Evolutionary conservation across 805 yeast genomes (phyloP).

Genomic region (Hanseniaspora vineae): DNA sequence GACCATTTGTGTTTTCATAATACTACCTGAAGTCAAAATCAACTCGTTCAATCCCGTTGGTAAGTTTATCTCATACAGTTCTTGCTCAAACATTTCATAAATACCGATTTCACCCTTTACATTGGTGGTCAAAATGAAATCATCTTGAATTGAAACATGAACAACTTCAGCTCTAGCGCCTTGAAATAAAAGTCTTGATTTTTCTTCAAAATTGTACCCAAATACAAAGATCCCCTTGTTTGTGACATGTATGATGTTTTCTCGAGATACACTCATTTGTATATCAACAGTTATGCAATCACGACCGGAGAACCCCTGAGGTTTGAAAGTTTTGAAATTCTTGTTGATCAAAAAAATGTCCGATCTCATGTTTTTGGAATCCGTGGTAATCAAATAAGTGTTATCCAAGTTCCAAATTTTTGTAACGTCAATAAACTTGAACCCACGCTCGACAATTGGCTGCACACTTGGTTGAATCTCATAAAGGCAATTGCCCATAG

Average conservation of each 20-base stretch:
- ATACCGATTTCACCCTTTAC: conserved; percentile 61
- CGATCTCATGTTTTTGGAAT: conserved; percentile 46
- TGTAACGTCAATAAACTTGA: conserved; percentile 59
- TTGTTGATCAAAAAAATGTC: conserved; percentile 55
- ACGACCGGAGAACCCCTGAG: conserved; percentile 45
- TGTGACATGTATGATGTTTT: conserved; percentile 62
- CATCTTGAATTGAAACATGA: conserved; percentile 49
- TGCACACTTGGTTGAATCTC: conserved; percentile 55
- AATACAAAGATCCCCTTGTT: conserved; percentile 50
- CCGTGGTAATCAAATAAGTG: conserved; percentile 59
- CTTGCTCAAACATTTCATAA: conserved; percentile 31
- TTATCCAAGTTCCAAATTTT: conserved; percentile 63
- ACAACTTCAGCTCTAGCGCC: conserved; percentile 36
- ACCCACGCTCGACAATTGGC: conserved; percentile 47
- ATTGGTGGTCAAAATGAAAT: conserved; percentile 48
- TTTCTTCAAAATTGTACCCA: conserved; percentile 44
- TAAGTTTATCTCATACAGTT: conserved; percentile 19
- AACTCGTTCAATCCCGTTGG: conserved; percentile 29
- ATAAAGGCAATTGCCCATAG: conserved; percentile 41
- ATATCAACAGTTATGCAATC: conserved; percentile 54
- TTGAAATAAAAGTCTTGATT: conserved; percentile 38
- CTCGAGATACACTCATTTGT: conserved; percentile 42
- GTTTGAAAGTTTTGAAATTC: conserved; percentile 46
- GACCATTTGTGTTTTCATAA: conserved; percentile 37
- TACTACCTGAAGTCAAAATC: conserved; percentile 59